Conservation (phyloP, 768 basidiomycete species). For the Neoboletus brunneissimus region DNA sequence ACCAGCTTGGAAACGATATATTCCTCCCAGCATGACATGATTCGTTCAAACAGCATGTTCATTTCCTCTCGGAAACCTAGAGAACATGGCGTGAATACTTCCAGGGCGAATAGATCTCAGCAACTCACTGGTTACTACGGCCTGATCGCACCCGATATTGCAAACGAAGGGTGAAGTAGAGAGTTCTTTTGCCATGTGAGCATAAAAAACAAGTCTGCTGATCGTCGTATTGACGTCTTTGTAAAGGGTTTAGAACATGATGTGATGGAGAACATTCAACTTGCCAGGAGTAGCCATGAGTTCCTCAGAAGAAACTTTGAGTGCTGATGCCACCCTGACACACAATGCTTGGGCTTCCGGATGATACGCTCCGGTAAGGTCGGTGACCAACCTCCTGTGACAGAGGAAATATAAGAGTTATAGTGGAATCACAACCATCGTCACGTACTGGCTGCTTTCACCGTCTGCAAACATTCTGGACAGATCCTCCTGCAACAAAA, state of each 20-base stretch:
- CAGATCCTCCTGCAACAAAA: slow-evolving; percentile 59
- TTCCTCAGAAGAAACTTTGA: slow-evolving; percentile 38
- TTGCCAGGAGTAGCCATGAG: slow-evolving; percentile 36
- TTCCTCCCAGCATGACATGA: slow-evolving; percentile 55
- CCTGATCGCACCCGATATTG: slow-evolving; percentile 42
- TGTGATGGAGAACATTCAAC: slow-evolving; percentile 6
- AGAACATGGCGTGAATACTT: slow-evolving; percentile 6
- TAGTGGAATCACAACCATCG: not conserved
- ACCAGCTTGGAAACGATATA: slow-evolving; percentile 34
- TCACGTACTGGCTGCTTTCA: slow-evolving; percentile 44
- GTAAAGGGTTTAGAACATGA: slow-evolving; percentile 2
- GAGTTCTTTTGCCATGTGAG: slow-evolving; percentile 49
- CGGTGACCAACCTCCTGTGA: slow-evolving; percentile 39
- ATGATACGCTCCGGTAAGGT: slow-evolving; percentile 45
- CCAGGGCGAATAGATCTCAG: not conserved
- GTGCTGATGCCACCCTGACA: slow-evolving; percentile 37
- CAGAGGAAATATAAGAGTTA: slow-evolving; percentile 1
- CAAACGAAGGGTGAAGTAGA: slow-evolving; percentile 41
- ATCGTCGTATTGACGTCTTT: slow-evolving; percentile 21
- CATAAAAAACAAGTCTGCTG: slow-evolving; percentile 44
- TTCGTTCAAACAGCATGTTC: slow-evolving; percentile 40
- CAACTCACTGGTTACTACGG: slow-evolving; percentile 37
- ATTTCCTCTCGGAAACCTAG: slow-evolving; percentile 51
- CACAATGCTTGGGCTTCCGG: slow-evolving; percentile 51
- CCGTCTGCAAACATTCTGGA: slow-evolving; percentile 40